phyloP scores from a whole-genome alignment of 495 filamentous ascomycete genomes.

The Neurospora sp. region DNA sequence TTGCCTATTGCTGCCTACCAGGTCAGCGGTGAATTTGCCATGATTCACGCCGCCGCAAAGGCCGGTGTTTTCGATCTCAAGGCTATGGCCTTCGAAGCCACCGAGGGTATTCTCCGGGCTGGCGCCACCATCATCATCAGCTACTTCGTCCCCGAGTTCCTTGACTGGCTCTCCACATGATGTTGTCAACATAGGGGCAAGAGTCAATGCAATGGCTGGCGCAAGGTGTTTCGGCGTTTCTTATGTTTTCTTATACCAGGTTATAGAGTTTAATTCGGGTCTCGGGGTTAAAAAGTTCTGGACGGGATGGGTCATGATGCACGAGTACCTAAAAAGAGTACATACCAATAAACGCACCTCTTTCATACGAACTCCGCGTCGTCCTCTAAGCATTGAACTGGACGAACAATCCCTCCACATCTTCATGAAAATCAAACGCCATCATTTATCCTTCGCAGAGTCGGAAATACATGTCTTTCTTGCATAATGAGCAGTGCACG shows the following conservation, averaged over 20 bases:
- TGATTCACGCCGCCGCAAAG: slow-evolving; percentile 94
- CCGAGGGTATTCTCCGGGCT: slow-evolving; percentile 84
- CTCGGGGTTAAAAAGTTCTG: neutral
- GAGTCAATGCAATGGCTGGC: neutral
- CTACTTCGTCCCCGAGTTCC: slow-evolving; percentile 89
- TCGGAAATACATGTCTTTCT: neutral
- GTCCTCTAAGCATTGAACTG: neutral
- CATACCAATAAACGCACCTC: neutral
- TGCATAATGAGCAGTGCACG: neutral
- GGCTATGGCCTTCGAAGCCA: slow-evolving; percentile 88
- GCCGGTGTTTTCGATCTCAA: slow-evolving; percentile 97
- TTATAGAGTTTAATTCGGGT: neutral
- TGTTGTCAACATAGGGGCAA: slow-evolving; percentile 5
- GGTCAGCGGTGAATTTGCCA: slow-evolving; percentile 92
- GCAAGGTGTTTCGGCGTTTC: slow-evolving; percentile 7
- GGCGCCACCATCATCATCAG: slow-evolving; percentile 85
- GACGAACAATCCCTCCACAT: neutral
- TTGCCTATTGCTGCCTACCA: slow-evolving; percentile 92
- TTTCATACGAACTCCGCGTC: slow-evolving; percentile 3
- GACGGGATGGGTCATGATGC: neutral
- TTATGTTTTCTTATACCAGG: neutral
- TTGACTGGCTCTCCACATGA: slow-evolving; percentile 63
- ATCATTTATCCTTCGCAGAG: neutral
- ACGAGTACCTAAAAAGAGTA: neutral
- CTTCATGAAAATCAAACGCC: neutral